These are phyloP conservation scores for Mycosphaerelloides madeirae DNA, from an alignment of 2,329 filamentous ascomycete genomes.

Conservation along the genomic window DNA sequence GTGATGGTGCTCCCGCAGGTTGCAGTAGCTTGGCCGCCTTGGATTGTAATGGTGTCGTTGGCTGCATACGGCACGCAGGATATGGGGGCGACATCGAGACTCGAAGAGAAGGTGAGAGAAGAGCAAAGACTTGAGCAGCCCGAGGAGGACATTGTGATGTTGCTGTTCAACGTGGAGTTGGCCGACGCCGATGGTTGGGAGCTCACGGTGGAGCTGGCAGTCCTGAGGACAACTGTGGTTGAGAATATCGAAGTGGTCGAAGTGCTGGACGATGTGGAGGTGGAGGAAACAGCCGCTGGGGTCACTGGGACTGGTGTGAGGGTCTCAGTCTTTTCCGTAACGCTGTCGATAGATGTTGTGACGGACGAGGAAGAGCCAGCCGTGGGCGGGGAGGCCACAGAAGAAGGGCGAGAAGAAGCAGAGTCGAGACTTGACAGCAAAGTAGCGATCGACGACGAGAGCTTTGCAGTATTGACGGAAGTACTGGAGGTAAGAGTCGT, in stretches of 20 bases:
- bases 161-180: slow-evolving; percentile 4
- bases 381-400: not conserved
- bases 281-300: not conserved
- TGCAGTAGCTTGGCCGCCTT: slow-evolving; percentile 21
- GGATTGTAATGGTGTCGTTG: slow-evolving; percentile 22
- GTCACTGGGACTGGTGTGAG: not conserved
- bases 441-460: not conserved
- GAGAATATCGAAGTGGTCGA: not conserved
- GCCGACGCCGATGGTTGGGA: slow-evolving; percentile 4
- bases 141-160: slow-evolving; percentile 8
- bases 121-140: slow-evolving; percentile 22
- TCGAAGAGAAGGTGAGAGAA: slow-evolving; percentile 19
- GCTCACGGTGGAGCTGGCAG: slow-evolving; percentile 1
- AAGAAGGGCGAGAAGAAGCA: slow-evolving; percentile 3
- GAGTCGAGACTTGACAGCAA: slow-evolving; percentile 1
- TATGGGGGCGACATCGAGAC: slow-evolving; percentile 18
- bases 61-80: slow-evolving; percentile 24
- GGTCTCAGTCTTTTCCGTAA: not conserved
- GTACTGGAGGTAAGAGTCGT: slow-evolving; percentile 8
- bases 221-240: not conserved
- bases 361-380: not conserved
- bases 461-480: slow-evolving; percentile 11
- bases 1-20: slow-evolving; percentile 23
- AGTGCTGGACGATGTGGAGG: slow-evolving; percentile 2
- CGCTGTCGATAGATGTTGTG: not conserved